phyloP scores from a whole-genome alignment of 352 stramenopile genomes.

The Blastocystis hominis region DNA sequence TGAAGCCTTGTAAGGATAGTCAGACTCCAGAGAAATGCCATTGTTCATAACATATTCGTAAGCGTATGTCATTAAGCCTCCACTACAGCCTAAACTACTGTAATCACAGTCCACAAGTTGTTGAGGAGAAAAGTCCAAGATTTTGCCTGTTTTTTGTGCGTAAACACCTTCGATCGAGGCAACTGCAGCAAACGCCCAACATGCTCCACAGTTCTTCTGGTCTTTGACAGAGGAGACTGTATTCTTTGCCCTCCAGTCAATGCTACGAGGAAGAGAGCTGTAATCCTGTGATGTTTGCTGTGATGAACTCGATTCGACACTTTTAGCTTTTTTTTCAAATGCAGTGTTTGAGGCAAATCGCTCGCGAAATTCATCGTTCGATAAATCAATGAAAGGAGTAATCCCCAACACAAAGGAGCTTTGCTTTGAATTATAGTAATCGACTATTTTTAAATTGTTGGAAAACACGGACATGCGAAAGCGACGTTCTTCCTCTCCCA shows the following conservation, averaged over 20 bases:
- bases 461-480: neutral
- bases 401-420: neutral
- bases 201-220: neutral
- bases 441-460: neutral
- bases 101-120: neutral
- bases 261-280: neutral
- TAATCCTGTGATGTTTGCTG: too few relatives aligned
- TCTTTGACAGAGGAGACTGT: neutral
- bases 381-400: neutral
- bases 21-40: constrained; percentile 80
- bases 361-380: neutral
- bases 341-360: neutral
- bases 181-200: neutral
- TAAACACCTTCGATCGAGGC: neutral
- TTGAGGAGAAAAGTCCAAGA: neutral
- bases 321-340: too few relatives aligned
- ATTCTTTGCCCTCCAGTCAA: neutral
- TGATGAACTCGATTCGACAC: too few relatives aligned
- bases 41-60: constrained; percentile 84
- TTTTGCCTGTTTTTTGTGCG: neutral
- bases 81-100: constrained; percentile 75
- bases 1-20: constrained; percentile 82
- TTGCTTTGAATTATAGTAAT: neutral
- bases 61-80: constrained; percentile 92
- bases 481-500: neutral